phyloP scores from a whole-genome alignment of 192 early-diverging fungal species.

The Linnemannia hyalina region DNA sequence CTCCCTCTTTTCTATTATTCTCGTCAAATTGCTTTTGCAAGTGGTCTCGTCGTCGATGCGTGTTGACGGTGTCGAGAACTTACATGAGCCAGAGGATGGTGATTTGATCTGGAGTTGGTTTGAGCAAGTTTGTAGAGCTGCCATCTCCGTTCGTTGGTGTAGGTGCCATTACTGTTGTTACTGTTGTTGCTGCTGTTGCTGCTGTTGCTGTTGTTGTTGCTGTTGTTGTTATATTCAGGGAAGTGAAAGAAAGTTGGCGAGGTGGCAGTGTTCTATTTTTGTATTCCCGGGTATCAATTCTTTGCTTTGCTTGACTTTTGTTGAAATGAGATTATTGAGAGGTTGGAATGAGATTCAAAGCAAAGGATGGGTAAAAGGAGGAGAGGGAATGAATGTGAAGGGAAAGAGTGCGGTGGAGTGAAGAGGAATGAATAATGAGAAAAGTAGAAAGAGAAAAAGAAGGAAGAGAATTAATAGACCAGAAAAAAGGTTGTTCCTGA shows the following conservation, averaged over 20 bases:
- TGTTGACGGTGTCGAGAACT: not conserved
- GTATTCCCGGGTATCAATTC: not conserved
- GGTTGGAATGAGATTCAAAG: not conserved
- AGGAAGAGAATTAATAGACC: not conserved
- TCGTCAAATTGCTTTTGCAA: not conserved
- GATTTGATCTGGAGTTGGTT: conserved; percentile 44
- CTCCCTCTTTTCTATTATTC: not conserved
- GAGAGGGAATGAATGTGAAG: not conserved
- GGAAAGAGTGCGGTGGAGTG: not conserved
- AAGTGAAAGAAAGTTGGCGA: not conserved
- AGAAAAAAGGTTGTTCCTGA: conserved; percentile 11
- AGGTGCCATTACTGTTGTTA: conserved; percentile 29
- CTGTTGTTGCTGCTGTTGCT: too few species aligned
- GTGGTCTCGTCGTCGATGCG: too few species aligned
- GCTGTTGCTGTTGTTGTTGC: not conserved
- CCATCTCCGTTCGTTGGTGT: conserved; percentile 15
- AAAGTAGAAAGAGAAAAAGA: not conserved
- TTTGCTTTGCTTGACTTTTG: not conserved
- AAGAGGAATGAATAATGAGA: not conserved
- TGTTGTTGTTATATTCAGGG: not conserved
- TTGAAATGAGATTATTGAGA: not conserved
- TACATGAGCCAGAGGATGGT: conserved; percentile 55
- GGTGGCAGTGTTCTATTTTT: conserved; percentile 5
- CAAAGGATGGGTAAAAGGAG: not conserved
- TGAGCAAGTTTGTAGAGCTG: conserved; percentile 17